These are phyloP conservation scores for Leishmania guyanensis DNA, from an alignment of 208 protist species.

Conservation along the genomic window DNA sequence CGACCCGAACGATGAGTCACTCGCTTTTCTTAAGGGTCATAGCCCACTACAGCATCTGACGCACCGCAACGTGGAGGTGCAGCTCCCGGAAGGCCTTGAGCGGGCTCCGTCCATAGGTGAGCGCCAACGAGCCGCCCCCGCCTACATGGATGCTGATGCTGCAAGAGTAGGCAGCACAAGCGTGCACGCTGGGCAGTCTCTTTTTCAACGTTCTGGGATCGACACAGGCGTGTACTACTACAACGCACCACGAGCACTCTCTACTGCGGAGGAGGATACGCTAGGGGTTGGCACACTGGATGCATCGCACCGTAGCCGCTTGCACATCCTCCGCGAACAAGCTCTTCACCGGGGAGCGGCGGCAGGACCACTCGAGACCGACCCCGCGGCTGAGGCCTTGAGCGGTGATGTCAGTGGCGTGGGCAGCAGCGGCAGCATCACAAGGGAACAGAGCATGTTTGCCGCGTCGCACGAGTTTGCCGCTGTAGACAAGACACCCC, in stretches of 20 bases:
- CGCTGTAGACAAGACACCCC: conserved; percentile 18
- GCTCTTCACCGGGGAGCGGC: background rate
- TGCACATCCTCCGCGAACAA: conserved; percentile 19
- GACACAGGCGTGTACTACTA: conserved; percentile 49
- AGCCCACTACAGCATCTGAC: conserved; percentile 34
- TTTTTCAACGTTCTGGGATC: conserved; percentile 44
- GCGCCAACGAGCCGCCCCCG: conserved; percentile 10
- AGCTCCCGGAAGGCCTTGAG: conserved; percentile 34
- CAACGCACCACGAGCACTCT: background rate
- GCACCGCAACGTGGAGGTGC: conserved; percentile 13
- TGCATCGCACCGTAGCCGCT: conserved; percentile 17
- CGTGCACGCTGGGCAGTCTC: conserved; percentile 62
- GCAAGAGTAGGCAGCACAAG: conserved; percentile 66
- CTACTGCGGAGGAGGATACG: background rate
- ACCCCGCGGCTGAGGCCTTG: background rate
- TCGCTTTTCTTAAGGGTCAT: conserved; percentile 57
- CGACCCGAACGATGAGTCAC: conserved; percentile 57
- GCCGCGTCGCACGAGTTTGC: conserved; percentile 32
- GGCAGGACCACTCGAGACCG: background rate
- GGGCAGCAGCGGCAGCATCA: conserved; percentile 1
- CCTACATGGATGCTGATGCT: conserved; percentile 65
- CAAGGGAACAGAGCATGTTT: conserved; percentile 37
- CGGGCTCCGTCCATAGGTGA: conserved; percentile 41
- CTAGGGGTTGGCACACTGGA: background rate
- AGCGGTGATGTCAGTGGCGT: background rate